A percentile compares a stretch with the other conserved stretches of the same genome.
Conservation (phyloP, 805 yeast species). For the Sugiyamaella boreocaroliniensis region DNA sequence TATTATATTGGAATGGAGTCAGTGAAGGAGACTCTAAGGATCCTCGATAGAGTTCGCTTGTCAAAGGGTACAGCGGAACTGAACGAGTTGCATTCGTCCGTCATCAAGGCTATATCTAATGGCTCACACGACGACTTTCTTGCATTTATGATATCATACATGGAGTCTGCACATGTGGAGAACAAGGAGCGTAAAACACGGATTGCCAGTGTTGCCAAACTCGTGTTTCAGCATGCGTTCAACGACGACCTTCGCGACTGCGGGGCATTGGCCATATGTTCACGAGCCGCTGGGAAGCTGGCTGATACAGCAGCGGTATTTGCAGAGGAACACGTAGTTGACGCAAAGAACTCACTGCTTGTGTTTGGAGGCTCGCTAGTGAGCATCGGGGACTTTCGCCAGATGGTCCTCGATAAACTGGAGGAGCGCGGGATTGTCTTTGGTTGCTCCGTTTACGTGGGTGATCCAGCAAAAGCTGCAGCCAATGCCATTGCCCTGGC, state of each 20-base stretch:
- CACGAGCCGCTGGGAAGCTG: conserved; percentile 11
- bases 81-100: conserved; percentile 3
- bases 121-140: conserved; percentile 4
- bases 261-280: conserved; percentile 7
- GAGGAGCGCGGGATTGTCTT: conserved; percentile 5
- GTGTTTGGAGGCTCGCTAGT: conserved; percentile 17
- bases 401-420: conserved; percentile 4
- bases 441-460: conserved; percentile 3
- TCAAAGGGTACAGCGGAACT: not conserved
- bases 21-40: conserved; percentile 9
- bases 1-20: conserved; percentile 20
- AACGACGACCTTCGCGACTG: not conserved
- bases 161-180: conserved; percentile 1
- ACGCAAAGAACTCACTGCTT: conserved; percentile 8
- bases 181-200: conserved; percentile 1
- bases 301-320: conserved; percentile 4
- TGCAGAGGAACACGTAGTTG: conserved; percentile 4
- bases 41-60: conserved; percentile 8
- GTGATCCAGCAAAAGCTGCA: conserved; percentile 12
- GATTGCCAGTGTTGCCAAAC: conserved; percentile 13
- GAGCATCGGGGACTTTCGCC: conserved; percentile 1
- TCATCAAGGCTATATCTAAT: conserved; percentile 5
- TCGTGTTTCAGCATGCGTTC: conserved; percentile 10
- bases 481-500: not conserved
- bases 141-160: conserved; percentile 6